Evolutionary conservation across 768 basidiomycete species (phyloP).

Genomic region (Thelephora aurantiotincta): DNA sequence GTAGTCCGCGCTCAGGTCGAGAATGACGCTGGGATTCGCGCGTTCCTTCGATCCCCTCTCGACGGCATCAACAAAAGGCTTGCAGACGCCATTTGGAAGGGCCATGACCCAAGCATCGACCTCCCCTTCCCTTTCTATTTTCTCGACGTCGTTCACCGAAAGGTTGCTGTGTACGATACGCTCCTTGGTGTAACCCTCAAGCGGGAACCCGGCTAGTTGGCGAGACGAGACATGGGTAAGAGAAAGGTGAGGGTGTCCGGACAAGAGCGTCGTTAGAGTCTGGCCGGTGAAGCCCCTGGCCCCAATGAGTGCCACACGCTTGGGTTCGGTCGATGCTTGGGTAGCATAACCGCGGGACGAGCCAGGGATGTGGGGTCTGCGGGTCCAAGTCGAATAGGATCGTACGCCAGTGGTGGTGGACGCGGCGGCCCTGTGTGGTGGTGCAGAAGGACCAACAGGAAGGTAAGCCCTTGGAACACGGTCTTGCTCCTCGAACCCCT

Average conservation of each 20-base stretch:
- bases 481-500: slow-evolving; percentile 54
- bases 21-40: slow-evolving; percentile 52
- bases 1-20: slow-evolving; percentile 91
- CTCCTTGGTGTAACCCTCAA: slow-evolving; percentile 73
- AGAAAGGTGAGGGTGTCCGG: slow-evolving; percentile 75
- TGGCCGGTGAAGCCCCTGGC: slow-evolving; percentile 95
- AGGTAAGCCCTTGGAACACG: slow-evolving; percentile 83
- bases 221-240: slow-evolving; percentile 96
- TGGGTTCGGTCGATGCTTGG: slow-evolving; percentile 52
- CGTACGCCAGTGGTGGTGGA: slow-evolving; percentile 28
- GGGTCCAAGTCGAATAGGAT: slow-evolving; percentile 44
- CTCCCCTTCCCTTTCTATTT: slow-evolving; percentile 78
- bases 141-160: slow-evolving; percentile 61
- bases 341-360: slow-evolving; percentile 74
- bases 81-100: slow-evolving; percentile 92
- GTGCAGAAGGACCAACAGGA: slow-evolving; percentile 67
- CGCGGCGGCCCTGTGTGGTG: slow-evolving; percentile 30
- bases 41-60: slow-evolving; percentile 59
- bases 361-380: slow-evolving; percentile 25
- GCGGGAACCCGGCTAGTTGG: slow-evolving; percentile 70
- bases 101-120: slow-evolving; percentile 99
- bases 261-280: slow-evolving; percentile 76
- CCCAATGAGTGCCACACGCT: slow-evolving; percentile 88
- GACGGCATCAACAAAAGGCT: slow-evolving; percentile 92
- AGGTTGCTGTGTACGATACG: slow-evolving; percentile 70